These are phyloP conservation scores for Cajanus cajan DNA, from an alignment of 306 rosid species.

Conservation along the genomic window DNA sequence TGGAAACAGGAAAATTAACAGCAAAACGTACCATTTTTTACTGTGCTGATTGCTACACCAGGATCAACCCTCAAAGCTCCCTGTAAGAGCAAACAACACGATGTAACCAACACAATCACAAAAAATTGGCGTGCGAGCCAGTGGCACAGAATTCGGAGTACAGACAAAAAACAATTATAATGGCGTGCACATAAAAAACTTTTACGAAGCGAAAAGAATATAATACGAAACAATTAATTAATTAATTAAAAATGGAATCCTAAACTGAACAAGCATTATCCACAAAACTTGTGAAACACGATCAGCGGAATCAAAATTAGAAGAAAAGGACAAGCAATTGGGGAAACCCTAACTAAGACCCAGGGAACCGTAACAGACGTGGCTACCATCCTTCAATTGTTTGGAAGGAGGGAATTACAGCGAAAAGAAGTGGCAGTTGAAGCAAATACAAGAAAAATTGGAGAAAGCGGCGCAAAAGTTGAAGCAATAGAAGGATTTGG, in stretches of 20 bases:
- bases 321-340: background rate
- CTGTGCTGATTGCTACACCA: background rate
- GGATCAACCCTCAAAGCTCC: conserved; percentile 27
- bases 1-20: too few relatives aligned
- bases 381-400: background rate
- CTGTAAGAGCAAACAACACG: conserved; percentile 32
- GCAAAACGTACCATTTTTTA: conserved; percentile 42
- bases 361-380: background rate
- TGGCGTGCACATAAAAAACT: background rate
- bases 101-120: too few relatives aligned
- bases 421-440: background rate
- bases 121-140: background rate
- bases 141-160: background rate
- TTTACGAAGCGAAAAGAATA: background rate
- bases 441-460: background rate
- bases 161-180: background rate
- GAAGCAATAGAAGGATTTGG: background rate
- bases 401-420: background rate
- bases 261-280: background rate
- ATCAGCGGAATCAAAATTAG: background rate
- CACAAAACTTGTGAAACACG: background rate
- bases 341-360: conserved; percentile 28
- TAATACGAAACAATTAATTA: background rate
- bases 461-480: background rate
- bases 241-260: background rate